Conservation (phyloP, 169 alveolate genomes). For the Cryptosporidium sp. region DNA sequence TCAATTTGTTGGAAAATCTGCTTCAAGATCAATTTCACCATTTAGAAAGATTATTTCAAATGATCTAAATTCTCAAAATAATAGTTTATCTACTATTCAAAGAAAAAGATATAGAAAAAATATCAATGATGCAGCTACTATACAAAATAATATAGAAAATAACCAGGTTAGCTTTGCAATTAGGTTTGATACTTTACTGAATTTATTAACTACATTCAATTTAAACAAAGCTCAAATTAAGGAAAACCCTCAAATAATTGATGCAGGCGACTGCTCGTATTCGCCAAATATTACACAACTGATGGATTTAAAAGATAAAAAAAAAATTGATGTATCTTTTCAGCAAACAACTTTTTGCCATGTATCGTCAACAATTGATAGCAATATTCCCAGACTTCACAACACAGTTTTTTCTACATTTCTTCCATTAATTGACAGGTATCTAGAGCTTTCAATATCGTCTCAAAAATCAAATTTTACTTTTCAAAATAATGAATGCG, state of each 20-base stretch:
- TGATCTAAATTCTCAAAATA: not conserved
- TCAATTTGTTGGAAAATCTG: not conserved
- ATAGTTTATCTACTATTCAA: not conserved
- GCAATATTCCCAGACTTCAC: not conserved
- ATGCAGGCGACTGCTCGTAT: not conserved
- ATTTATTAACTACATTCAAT: constrained; percentile 45
- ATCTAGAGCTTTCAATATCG: constrained; percentile 64
- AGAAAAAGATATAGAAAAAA: constrained; percentile 25
- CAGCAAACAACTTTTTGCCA: not conserved
- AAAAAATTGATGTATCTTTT: not conserved
- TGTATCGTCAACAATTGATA: not conserved
- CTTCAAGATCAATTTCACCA: not conserved
- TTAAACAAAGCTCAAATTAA: constrained; percentile 3
- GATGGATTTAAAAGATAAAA: not conserved
- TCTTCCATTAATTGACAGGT: constrained; percentile 54
- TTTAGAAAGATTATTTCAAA: constrained; percentile 1
- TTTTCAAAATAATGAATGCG: not conserved
- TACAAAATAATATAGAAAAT: not conserved
- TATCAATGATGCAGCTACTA: not conserved
- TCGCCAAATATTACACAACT: not conserved
- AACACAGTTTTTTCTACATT: constrained; percentile 40
- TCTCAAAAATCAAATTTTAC: not conserved
- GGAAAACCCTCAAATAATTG: not conserved
- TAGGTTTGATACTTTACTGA: constrained; percentile 49
- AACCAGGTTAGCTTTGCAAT: constrained; percentile 38